These are phyloP conservation scores for Colletotrichum sp. DNA, from an alignment of 2,329 filamentous ascomycete species.

Conservation along the genomic window DNA sequence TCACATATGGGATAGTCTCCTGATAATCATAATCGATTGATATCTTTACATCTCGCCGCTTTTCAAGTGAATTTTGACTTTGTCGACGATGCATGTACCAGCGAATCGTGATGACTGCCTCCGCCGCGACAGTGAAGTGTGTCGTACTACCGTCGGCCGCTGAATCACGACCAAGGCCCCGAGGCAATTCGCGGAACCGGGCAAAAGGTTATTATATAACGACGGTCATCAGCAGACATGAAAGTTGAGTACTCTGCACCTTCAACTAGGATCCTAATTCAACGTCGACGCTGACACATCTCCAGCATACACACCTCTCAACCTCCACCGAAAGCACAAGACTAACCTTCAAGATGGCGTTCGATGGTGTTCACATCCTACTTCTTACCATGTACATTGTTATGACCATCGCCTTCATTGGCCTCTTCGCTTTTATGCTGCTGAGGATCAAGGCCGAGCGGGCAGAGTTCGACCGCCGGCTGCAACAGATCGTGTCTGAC, in stretches of 20 bases:
- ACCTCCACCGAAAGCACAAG: background rate
- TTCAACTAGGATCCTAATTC: background rate
- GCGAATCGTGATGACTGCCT: background rate
- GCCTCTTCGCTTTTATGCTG: background rate
- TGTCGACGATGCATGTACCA: background rate
- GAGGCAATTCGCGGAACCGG: background rate
- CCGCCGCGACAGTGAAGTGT: background rate
- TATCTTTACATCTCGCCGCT: background rate
- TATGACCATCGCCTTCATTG: background rate
- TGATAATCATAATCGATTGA: slow-evolving; percentile 21
- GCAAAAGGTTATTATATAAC: background rate
- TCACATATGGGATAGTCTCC: slow-evolving; percentile 22
- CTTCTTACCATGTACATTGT: background rate
- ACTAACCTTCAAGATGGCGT: background rate
- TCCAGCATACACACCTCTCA: background rate
- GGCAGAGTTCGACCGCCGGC: background rate
- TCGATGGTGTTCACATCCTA: background rate
- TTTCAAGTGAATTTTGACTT: background rate
- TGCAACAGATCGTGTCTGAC: background rate
- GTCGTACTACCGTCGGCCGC: background rate
- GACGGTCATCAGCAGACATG: background rate
- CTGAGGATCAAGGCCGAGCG: background rate
- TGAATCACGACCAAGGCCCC: background rate
- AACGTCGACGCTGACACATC: background rate
- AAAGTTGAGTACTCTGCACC: background rate